Evolutionary conservation across 371 early-diverging fungal species (phyloP).

Genomic region (Apophysomyces ossiformis): DNA sequence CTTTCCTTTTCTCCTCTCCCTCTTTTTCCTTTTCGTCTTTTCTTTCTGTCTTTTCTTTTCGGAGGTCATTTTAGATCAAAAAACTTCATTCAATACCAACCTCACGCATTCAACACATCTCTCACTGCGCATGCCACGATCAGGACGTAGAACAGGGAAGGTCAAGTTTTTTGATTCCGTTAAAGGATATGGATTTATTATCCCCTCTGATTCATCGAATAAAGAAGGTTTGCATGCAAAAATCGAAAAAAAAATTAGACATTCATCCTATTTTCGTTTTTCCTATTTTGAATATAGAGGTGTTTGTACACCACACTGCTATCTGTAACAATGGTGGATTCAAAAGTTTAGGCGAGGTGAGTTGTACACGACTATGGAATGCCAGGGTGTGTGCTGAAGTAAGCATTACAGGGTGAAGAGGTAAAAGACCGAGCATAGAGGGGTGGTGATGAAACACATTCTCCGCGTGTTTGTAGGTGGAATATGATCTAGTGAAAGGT

Average conservation of each 20-base stretch:
- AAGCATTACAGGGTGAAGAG: conserved; percentile 41
- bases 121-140: conserved; percentile 12
- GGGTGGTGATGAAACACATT: background rate
- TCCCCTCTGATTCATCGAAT: conserved; percentile 62
- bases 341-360: conserved; percentile 78
- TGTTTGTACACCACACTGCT: conserved; percentile 88
- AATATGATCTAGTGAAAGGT: conserved; percentile 75
- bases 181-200: conserved; percentile 87
- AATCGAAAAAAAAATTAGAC: background rate
- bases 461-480: conserved; percentile 48
- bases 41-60: conserved; percentile 18
- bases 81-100: conserved; percentile 9
- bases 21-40: conserved; percentile 15
- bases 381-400: background rate
- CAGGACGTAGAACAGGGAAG: conserved; percentile 58
- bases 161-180: conserved; percentile 86
- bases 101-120: conserved; percentile 21
- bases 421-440: conserved; percentile 20
- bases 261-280: background rate
- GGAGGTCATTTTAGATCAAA: conserved; percentile 16
- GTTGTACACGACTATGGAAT: background rate
- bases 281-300: conserved; percentile 30
- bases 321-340: conserved; percentile 82
- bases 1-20: conserved; percentile 12
- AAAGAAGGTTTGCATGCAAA: conserved; percentile 59